Evolutionary conservation across 2,329 filamentous ascomycete genomes (phyloP).

Genomic region (Calonectria pseudoturangicola): DNA sequence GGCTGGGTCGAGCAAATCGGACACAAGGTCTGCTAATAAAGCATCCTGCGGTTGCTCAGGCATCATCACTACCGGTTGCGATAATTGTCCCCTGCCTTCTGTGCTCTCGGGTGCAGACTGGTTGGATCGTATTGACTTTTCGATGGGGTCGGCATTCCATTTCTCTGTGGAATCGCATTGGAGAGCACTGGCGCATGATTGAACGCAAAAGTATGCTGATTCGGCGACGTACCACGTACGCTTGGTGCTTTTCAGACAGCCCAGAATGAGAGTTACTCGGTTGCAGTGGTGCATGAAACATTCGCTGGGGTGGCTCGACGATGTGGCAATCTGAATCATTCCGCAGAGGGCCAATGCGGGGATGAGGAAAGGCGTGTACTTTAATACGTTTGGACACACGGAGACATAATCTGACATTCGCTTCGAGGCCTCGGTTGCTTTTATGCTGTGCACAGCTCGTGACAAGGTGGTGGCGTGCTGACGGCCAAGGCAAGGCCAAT

Average conservation of each 20-base stretch:
- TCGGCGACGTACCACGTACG: conserved; percentile 48
- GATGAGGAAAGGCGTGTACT: conserved; percentile 49
- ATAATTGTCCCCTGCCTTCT: not conserved
- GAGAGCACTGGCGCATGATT: conserved; percentile 43
- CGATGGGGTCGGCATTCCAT: conserved; percentile 47
- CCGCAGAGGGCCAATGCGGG: conserved; percentile 44
- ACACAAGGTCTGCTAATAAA: not conserved
- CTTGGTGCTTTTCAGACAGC: conserved; percentile 45
- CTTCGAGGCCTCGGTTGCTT: conserved; percentile 50
- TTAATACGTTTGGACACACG: conserved; percentile 45
- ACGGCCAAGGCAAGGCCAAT: conserved; percentile 28
- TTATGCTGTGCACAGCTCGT: conserved; percentile 46
- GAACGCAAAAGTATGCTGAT: conserved; percentile 44
- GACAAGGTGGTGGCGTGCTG: conserved; percentile 36
- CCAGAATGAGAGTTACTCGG: conserved; percentile 41
- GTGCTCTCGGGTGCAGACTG: conserved; percentile 1
- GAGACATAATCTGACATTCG: conserved; percentile 50
- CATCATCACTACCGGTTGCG: not conserved
- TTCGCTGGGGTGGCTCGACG: conserved; percentile 46
- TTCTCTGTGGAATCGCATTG: conserved; percentile 49
- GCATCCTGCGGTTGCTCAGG: not conserved
- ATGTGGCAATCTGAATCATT: conserved; percentile 48
- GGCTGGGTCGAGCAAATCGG: not conserved
- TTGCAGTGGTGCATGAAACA: conserved; percentile 52
- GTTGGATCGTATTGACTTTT: conserved; percentile 19